Conservation (phyloP, 1,284 basidiomycete genomes). For the Sanghuangporus baumii region DNA sequence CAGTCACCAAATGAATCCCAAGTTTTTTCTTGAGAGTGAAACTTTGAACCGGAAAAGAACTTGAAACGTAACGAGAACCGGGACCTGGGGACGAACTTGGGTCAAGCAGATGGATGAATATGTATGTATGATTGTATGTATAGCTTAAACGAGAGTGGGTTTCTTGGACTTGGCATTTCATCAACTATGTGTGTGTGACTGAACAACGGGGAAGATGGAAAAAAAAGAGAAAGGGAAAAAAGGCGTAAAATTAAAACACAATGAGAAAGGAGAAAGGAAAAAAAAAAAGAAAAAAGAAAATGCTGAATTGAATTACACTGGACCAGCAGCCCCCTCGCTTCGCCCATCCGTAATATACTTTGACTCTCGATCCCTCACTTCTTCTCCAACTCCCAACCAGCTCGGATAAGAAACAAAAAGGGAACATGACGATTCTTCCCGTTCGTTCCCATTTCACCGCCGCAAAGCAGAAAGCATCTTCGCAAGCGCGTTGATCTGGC, state of each 20-base stretch:
- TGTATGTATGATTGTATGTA: too few relatives aligned
- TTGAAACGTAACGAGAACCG: too few relatives aligned
- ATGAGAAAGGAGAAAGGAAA: neutral
- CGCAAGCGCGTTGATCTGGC: slow-evolving; percentile 76
- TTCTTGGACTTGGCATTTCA: too few relatives aligned
- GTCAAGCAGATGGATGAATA: too few relatives aligned
- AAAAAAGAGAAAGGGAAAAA: neutral
- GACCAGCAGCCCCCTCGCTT: too few relatives aligned
- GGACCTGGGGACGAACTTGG: too few relatives aligned
- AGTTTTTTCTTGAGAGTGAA: too few relatives aligned
- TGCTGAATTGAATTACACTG: too few relatives aligned
- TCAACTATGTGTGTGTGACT: neutral
- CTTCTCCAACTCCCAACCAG: neutral
- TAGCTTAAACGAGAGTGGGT: too few relatives aligned
- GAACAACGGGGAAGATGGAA: neutral
- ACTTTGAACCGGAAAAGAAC: too few relatives aligned
- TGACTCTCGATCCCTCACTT: neutral
- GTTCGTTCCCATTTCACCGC: neutral
- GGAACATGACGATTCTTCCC: neutral
- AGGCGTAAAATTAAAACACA: neutral
- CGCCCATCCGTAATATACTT: too few relatives aligned
- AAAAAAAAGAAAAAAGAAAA: too few relatives aligned
- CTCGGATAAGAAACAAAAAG: neutral
- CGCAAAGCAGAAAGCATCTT: slow-evolving; percentile 69
- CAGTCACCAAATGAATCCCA: neutral